Evolutionary conservation across 257 asterid species (phyloP).

Genomic region (Jacaranda copaia): DNA sequence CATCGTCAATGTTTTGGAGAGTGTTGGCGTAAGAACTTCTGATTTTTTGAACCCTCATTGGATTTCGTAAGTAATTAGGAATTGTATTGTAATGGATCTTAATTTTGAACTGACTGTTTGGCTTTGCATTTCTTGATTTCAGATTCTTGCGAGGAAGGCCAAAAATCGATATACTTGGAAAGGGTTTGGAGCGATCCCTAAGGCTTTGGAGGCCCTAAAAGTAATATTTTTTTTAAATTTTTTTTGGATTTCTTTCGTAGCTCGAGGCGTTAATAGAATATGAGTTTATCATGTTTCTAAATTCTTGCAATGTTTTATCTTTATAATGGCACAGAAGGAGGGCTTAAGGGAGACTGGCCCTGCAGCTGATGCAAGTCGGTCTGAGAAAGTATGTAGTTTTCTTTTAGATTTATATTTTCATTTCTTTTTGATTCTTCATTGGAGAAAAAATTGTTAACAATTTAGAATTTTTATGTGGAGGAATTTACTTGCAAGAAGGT

Average conservation of each 20-base stretch:
- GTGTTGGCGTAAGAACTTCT: constrained; percentile 83
- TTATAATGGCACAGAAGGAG: constrained; percentile 55
- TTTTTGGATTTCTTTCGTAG: neutral
- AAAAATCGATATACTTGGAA: constrained; percentile 92
- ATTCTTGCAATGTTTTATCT: neutral
- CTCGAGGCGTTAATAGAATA: constrained; percentile 2
- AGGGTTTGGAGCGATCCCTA: constrained; percentile 87
- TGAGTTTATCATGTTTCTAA: constrained; percentile 1
- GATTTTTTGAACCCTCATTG: neutral
- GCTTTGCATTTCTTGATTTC: constrained; percentile 30
- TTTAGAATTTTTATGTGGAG: neutral
- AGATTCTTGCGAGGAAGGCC: constrained; percentile 88
- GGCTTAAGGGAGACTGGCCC: constrained; percentile 67
- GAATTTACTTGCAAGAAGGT: neutral
- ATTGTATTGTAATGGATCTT: constrained; percentile 8
- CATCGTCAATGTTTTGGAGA: constrained; percentile 92
- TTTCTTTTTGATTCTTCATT: constrained; percentile 1
- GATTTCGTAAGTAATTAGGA: neutral
- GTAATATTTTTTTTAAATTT: constrained; percentile 37
- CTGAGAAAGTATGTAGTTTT: constrained; percentile 58
- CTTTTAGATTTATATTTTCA: constrained; percentile 7
- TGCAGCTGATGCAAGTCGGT: constrained; percentile 59
- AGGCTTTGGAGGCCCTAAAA: constrained; percentile 72
- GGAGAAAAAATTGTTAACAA: neutral
- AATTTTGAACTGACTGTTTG: constrained; percentile 28